Conservation (phyloP, 176 grass and related monocot genomes). For the Avena insularis region DNA sequence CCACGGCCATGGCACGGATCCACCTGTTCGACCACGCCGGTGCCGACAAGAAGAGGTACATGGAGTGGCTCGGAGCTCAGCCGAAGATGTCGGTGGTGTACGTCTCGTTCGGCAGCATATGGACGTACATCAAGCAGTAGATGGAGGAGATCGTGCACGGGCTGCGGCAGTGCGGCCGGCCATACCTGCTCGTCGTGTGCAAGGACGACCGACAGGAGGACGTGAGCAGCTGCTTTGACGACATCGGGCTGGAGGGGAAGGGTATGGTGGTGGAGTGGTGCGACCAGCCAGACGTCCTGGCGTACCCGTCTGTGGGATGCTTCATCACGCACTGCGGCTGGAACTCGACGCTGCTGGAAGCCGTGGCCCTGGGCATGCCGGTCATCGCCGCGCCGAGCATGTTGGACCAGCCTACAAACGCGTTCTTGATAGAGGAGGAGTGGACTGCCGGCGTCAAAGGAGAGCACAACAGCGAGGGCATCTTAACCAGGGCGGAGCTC, state of each 20-base stretch:
- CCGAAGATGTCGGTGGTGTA: conserved; percentile 59
- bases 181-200: conserved; percentile 58
- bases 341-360: conserved; percentile 58
- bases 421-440: conserved; percentile 44
- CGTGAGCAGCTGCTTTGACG: conserved; percentile 7
- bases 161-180: conserved; percentile 27
- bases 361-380: conserved; percentile 43
- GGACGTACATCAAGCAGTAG: conserved; percentile 35
- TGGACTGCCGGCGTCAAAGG: conserved; percentile 36
- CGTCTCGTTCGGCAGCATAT: conserved; percentile 68
- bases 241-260: background rate
- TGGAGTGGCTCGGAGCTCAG: conserved; percentile 51
- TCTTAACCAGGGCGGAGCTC: conserved; percentile 47
- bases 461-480: conserved; percentile 15
- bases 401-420: conserved; percentile 51
- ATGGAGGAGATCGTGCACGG: conserved; percentile 50
- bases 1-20: background rate
- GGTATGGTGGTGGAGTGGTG: conserved; percentile 66
- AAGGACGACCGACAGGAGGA: conserved; percentile 19
- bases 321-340: conserved; percentile 60
- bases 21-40: conserved; percentile 7
- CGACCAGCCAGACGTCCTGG: conserved; percentile 56
- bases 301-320: conserved; percentile 58
- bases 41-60: conserved; percentile 42
- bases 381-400: conserved; percentile 37